Percentiles rank a stretch among this genome's conserved stretches.
Conservation (phyloP, 768 basidiomycete species). For the Austroboletus festivus region DNA sequence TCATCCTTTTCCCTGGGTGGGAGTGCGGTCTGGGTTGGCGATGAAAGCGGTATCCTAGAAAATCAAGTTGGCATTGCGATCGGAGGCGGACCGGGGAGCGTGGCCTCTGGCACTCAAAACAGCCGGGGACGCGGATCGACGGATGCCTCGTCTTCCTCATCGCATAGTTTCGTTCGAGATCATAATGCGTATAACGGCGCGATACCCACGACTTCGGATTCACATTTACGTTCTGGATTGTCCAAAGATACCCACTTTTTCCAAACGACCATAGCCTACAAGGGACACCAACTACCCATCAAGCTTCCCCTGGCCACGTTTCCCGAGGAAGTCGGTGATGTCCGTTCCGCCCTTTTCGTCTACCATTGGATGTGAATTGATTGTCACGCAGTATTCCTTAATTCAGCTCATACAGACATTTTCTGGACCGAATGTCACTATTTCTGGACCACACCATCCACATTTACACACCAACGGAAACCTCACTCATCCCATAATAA, state of each 20-base stretch:
- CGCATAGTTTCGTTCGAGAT: constrained; percentile 48
- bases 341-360: constrained; percentile 53
- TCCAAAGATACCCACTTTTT: constrained; percentile 93
- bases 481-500: constrained; percentile 88
- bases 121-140: constrained; percentile 61
- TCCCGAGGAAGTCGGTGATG: constrained; percentile 95
- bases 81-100: constrained; percentile 47
- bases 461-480: constrained; percentile 92
- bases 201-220: constrained; percentile 45
- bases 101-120: constrained; percentile 42
- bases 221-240: constrained; percentile 44
- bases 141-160: constrained; percentile 73
- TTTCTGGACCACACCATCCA: constrained; percentile 78
- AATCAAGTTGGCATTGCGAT: constrained; percentile 34
- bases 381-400: constrained; percentile 70
- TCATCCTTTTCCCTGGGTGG: constrained; percentile 75
- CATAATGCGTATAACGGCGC: constrained; percentile 34
- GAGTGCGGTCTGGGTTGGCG: constrained; percentile 82
- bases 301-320: constrained; percentile 88
- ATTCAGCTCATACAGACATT: constrained; percentile 89
- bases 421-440: constrained; percentile 51
- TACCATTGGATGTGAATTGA: constrained; percentile 9
- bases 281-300: constrained; percentile 81
- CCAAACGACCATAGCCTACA: constrained; percentile 81
- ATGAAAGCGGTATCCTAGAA: constrained; percentile 59